These are phyloP conservation scores for Cercospora brassicicola DNA, from an alignment of 2,329 filamentous ascomycete species.

Conservation along the genomic window DNA sequence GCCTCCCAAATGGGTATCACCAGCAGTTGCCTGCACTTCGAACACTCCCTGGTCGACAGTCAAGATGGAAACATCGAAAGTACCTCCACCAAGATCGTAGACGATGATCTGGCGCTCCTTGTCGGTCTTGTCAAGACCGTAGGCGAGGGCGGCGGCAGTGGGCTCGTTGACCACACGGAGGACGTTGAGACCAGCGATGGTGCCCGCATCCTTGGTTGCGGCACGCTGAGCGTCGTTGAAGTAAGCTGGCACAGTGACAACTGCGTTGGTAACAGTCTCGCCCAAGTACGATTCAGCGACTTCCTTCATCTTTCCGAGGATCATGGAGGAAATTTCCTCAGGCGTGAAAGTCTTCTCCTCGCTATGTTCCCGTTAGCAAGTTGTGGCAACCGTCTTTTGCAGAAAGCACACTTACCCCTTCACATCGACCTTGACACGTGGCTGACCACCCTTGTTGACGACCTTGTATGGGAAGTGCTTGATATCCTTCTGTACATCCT, in stretches of 20 bases:
- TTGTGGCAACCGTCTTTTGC: not conserved
- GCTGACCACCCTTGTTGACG: conserved; percentile 84
- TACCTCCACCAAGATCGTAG: conserved; percentile 97
- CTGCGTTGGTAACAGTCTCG: conserved; percentile 90
- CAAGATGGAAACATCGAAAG: conserved; percentile 96
- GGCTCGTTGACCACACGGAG: conserved; percentile 98
- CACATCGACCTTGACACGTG: conserved; percentile 74
- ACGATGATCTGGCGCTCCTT: conserved; percentile 86
- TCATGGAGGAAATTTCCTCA: conserved; percentile 78
- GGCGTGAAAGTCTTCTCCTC: conserved; percentile 72
- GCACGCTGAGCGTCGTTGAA: conserved; percentile 99
- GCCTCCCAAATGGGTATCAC: conserved; percentile 96
- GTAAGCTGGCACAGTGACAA: conserved; percentile 96
- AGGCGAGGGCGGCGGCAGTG: conserved; percentile 90
- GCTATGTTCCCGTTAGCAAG: conserved; percentile 26
- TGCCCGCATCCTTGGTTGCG: conserved; percentile 96
- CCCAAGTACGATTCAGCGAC: conserved; percentile 90
- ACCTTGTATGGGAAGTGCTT: conserved; percentile 99
- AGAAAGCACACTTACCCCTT: conserved; percentile 45
- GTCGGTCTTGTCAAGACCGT: conserved; percentile 91
- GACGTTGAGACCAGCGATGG: conserved; percentile 93
- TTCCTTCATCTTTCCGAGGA: conserved; percentile 90
- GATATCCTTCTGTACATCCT: conserved; percentile 85
- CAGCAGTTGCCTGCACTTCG: conserved; percentile 98
- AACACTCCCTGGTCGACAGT: conserved; percentile 98